Base-by-base conservation (phyloP, 192 early-diverging fungal species). In the Coemansia sp. region DNA sequence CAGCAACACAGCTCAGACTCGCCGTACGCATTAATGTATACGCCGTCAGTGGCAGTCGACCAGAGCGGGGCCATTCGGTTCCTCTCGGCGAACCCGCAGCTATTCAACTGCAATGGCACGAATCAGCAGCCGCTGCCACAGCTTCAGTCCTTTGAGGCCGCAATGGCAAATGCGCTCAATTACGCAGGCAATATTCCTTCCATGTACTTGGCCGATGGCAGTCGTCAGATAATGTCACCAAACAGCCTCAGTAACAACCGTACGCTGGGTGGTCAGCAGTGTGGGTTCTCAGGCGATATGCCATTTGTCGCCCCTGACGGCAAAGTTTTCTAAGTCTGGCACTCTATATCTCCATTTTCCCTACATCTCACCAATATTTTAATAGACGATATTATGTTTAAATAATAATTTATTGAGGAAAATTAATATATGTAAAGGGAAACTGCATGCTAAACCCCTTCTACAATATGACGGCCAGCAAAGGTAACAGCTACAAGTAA, bases 301-400 rank as follows among this genome's bases (percentile, higher is more conserved):
- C 44, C 38, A 5, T 23, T 60, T 38, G 17, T 43, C 26, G 21
- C 55, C 11, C 40, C 62, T 39, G 40, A 66, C 19, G 68, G 64
- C 68, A 66, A 53, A 47, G 68, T 70, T 2, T 76, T 70, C 53
- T 76, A 43, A 35, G 13, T 33, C 16, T 58, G 14, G 4, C 13
- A 57, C 30, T 9, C 53, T 19, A 57, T 2, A 14, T 26, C 28
- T 33, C 52, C 11, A 23, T 23, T 53, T 52, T 5, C 37, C 13
- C 23, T 38, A 21, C 37, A 37, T 37, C 8, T 9, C 37, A 7
- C 37, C 6, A 37, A 37, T 37, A 37, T 16, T 37, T 3, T 19
- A 17, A 14, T 33, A 16, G 30, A 30, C 30, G n/a, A 19, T 8
- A 58, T 37, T 35, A 33, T 23, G 16, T n/a, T 50, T 50, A 50